phyloP scores from a whole-genome alignment of 2,329 filamentous ascomycete genomes.

The Penicillium sp. region DNA sequence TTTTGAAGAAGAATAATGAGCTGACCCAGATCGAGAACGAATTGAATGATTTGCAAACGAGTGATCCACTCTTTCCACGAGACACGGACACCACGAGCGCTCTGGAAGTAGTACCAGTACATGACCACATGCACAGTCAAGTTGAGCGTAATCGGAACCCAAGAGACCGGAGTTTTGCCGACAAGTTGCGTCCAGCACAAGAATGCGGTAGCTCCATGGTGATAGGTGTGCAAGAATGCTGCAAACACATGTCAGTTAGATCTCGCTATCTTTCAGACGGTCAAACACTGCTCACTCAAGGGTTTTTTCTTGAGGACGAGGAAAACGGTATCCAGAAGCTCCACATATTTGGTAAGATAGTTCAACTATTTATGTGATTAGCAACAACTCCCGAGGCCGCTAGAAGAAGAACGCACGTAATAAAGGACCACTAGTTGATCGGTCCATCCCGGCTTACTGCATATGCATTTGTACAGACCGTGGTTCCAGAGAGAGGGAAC shows the following conservation, averaged over 20 bases:
- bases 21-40: conserved; percentile 87
- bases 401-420: conserved; percentile 62
- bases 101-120: conserved; percentile 99
- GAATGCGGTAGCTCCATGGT: conserved; percentile 87
- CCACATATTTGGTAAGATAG: conserved; percentile 92
- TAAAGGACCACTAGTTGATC: conserved; percentile 83
- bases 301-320: conserved; percentile 97
- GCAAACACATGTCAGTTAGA: background rate
- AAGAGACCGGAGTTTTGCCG: conserved; percentile 81
- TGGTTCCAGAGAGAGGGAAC: conserved; percentile 72
- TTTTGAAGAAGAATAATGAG: background rate
- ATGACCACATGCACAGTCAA: conserved; percentile 88
- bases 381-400: too few species aligned
- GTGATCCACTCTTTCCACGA: conserved; percentile 99
- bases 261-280: background rate
- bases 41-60: conserved; percentile 87
- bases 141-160: conserved; percentile 85
- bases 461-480: conserved; percentile 81
- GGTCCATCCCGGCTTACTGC: conserved; percentile 76
- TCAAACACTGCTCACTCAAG: conserved; percentile 46
- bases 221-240: conserved; percentile 91
- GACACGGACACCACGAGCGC: conserved; percentile 80
- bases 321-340: conserved; percentile 87
- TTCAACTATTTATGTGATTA: conserved; percentile 60
- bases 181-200: conserved; percentile 93